These are phyloP conservation scores for Neofusicoccum ribis DNA, from an alignment of 2,329 filamentous ascomycete genomes.

Conservation along the genomic window DNA sequence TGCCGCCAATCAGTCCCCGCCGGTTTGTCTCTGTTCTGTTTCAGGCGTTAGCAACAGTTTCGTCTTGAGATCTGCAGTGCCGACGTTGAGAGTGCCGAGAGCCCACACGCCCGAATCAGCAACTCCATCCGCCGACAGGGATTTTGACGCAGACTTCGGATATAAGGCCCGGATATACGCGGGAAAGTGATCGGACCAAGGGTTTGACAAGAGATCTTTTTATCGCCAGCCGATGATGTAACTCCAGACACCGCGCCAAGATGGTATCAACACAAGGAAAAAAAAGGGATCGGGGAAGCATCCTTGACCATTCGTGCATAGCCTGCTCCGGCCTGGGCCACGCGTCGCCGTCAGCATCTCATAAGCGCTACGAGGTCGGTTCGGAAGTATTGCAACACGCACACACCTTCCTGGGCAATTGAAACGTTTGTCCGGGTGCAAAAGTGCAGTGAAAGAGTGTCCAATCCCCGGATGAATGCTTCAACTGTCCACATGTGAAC, in stretches of 20 bases:
- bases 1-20: not conserved
- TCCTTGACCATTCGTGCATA: too few species aligned
- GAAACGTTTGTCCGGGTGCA: too few species aligned
- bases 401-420: too few species aligned
- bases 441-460: too few species aligned
- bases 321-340: too few species aligned
- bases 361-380: too few species aligned
- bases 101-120: not conserved
- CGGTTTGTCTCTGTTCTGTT: not conserved
- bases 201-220: not conserved
- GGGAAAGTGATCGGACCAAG: not conserved
- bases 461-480: too few species aligned
- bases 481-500: too few species aligned
- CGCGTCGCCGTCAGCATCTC: too few species aligned
- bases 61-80: not conserved
- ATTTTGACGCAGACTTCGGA: not conserved
- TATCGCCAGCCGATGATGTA: not conserved
- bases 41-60: too few species aligned
- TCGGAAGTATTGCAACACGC: too few species aligned
- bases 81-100: not conserved
- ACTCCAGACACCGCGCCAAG: slow-evolving; percentile 9
- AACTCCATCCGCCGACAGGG: not conserved
- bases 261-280: not conserved
- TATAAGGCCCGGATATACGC: not conserved
- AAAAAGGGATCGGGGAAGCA: not conserved